phyloP scores from a whole-genome alignment of 2,329 filamentous ascomycete species.

The Neonectria magnoliae region DNA sequence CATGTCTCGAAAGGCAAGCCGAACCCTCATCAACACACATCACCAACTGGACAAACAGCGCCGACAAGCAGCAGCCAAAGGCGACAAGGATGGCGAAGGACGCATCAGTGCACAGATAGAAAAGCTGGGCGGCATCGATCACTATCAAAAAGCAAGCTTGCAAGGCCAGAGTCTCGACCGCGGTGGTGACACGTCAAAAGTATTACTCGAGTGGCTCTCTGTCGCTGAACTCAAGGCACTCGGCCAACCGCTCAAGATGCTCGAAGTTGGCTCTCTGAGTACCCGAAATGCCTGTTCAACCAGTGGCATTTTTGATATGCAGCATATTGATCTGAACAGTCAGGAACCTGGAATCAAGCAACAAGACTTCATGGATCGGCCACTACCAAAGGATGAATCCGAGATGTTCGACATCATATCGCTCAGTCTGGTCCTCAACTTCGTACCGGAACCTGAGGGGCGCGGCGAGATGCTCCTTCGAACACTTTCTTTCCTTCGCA shows the following conservation, averaged over 20 bases:
- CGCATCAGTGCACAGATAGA: constrained; percentile 64
- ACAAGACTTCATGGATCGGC: constrained; percentile 94
- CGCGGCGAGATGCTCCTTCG: constrained; percentile 88
- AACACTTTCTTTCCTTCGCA: constrained; percentile 74
- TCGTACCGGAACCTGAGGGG: constrained; percentile 79
- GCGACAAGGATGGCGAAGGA: constrained; percentile 59
- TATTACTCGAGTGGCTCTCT: constrained; percentile 71
- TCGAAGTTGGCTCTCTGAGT: constrained; percentile 91
- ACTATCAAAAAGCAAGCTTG: constrained; percentile 75
- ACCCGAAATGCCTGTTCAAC: constrained; percentile 85
- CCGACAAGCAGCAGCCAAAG: constrained; percentile 62
- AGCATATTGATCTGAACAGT: constrained; percentile 90
- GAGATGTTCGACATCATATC: constrained; percentile 90
- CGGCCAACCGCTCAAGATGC: constrained; percentile 65
- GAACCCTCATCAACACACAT: constrained; percentile 71
- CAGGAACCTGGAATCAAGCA: constrained; percentile 83
- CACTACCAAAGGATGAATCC: constrained; percentile 69
- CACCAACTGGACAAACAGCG: constrained; percentile 73
- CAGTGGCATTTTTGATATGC: constrained; percentile 75
- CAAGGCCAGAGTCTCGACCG: constrained; percentile 73
- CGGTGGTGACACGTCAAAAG: constrained; percentile 72
- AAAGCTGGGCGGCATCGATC: constrained; percentile 67
- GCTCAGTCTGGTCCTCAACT: constrained; percentile 92
- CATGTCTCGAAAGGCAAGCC: constrained; percentile 72
- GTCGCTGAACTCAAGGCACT: constrained; percentile 41